Evolutionary conservation across 2,329 filamentous ascomycete genomes (phyloP), one percentile per base, ranked within the genome.

Genomic region (Xylaria sp.): DNA sequence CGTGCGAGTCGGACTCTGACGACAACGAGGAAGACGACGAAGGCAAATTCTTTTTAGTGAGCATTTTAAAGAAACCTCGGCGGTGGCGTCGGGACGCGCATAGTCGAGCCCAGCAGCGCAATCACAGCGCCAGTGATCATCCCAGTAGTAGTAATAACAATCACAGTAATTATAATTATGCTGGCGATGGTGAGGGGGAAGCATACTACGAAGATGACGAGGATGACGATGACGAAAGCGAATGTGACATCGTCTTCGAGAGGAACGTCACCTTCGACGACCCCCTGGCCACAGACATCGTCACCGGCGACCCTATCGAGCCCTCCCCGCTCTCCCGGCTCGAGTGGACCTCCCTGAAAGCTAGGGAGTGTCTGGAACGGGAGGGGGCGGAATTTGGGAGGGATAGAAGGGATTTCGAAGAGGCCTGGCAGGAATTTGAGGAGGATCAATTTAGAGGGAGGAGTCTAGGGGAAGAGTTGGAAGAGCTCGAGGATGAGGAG

Each of bases 201-300:
- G 39, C 30, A 9, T 51, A 47, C 1, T 56, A 62, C 3, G 50
- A 65, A 8, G n/a, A 21, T 3, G 39, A 30, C 9, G 47, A 59
- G 4, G 45, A 64, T 14, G 60, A 61, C 3, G 68, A 65, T 5
- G 58, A 65, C 1, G 65, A 60, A 21, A 68, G 65, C 58, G 61
- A 68, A 12, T 68, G 58, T 58, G 66, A 64, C 1, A 51, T 68
- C 53, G n/a, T 63, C 14, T 68, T 68, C n/a, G 65, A 68, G 58
- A 61, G 66, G 32, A 65, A 63, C 14, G 68, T 70, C 47, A 47
- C 65, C 1, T 70, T 70, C 17, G 24, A 54, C 48, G 65, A 70
- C 4, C 68, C 68, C n/a, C 39, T 70, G 0, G 68, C 68, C 45
- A 70, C 58, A 2, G 66, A 70, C 17, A 50, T 70, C n/a, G 42